Evolutionary conservation across 2,329 filamentous ascomycete species (phyloP).

Genomic region (Penicillium nordicum): DNA sequence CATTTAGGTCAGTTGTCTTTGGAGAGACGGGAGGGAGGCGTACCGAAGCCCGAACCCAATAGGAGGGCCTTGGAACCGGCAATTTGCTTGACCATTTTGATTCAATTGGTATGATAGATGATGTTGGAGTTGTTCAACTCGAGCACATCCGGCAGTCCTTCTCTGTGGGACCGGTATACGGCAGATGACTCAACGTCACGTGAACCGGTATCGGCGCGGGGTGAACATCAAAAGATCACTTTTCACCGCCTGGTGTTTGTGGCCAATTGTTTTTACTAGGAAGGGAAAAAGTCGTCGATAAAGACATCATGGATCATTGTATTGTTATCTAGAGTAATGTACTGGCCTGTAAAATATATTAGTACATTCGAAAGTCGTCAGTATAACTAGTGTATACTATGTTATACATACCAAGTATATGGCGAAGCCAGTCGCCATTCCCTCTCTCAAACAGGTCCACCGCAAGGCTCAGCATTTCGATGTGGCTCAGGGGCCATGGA

Average conservation of each 20-base stretch:
- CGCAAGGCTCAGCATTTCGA: no score
- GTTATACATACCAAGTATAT: no score
- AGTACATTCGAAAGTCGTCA: no score
- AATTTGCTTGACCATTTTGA: constrained; percentile 37
- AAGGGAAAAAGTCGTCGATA: not conserved
- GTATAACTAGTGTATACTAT: no score
- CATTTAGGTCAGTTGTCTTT: not conserved
- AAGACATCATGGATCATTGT: not conserved
- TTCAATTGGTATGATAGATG: constrained; percentile 16
- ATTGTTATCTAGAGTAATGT: not conserved
- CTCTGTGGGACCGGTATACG: constrained; percentile 12
- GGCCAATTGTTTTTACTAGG: not conserved
- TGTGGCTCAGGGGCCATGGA: no score
- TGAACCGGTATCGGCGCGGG: constrained; percentile 30
- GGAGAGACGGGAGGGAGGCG: constrained; percentile 4
- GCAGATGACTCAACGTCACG: constrained; percentile 26
- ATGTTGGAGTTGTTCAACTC: constrained; percentile 11
- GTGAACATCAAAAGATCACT: not conserved
- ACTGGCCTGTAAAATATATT: no score
- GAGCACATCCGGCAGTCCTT: not conserved
- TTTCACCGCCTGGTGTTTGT: not conserved
- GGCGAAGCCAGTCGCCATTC: no score
- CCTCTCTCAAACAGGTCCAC: no score
- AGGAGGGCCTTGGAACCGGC: constrained; percentile 41
- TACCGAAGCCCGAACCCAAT: constrained; percentile 40